These are phyloP conservation scores for Coemansia sp. DNA, from an alignment of 192 early-diverging fungal species.

Conservation along the genomic window DNA sequence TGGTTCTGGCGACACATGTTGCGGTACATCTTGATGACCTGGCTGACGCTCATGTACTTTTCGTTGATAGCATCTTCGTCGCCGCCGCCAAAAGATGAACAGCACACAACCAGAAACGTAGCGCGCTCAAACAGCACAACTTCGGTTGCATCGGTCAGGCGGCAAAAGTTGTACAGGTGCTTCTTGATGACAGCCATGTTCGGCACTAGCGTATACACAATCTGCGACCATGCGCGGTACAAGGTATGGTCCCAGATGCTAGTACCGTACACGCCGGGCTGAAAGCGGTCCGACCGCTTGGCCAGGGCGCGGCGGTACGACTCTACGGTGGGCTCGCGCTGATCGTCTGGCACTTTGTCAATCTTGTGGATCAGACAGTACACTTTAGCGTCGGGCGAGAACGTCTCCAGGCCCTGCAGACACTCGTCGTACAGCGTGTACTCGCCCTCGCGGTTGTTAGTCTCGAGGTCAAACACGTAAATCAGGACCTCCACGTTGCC, in stretches of 20 bases:
- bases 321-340: slow-evolving; percentile 54
- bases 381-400: slow-evolving; percentile 87
- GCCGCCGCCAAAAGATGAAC: not conserved
- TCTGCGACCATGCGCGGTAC: slow-evolving; percentile 90
- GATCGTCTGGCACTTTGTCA: slow-evolving; percentile 80
- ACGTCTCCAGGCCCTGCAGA: slow-evolving; percentile 74
- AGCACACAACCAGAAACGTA: slow-evolving; percentile 92
- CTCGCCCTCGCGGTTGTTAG: slow-evolving; percentile 86
- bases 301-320: slow-evolving; percentile 26
- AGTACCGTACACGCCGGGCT: slow-evolving; percentile 32
- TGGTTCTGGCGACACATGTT: slow-evolving; percentile 52
- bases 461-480: slow-evolving; percentile 97
- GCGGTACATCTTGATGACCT: slow-evolving; percentile 49
- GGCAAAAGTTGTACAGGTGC: slow-evolving; percentile 76
- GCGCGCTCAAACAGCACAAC: slow-evolving; percentile 93
- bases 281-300: slow-evolving; percentile 26
- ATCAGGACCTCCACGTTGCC: slow-evolving; percentile 98
- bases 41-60: slow-evolving; percentile 39
- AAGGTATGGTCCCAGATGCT: slow-evolving; percentile 43
- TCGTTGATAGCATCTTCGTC: not conserved
- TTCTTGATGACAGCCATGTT: slow-evolving; percentile 81
- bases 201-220: slow-evolving; percentile 93
- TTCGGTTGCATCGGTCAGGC: slow-evolving; percentile 88
- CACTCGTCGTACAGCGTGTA: slow-evolving; percentile 87
- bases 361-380: slow-evolving; percentile 98